Conservation (phyloP, 2,329 filamentous ascomycete genomes). For the Arthrobotrys musiformis region DNA sequence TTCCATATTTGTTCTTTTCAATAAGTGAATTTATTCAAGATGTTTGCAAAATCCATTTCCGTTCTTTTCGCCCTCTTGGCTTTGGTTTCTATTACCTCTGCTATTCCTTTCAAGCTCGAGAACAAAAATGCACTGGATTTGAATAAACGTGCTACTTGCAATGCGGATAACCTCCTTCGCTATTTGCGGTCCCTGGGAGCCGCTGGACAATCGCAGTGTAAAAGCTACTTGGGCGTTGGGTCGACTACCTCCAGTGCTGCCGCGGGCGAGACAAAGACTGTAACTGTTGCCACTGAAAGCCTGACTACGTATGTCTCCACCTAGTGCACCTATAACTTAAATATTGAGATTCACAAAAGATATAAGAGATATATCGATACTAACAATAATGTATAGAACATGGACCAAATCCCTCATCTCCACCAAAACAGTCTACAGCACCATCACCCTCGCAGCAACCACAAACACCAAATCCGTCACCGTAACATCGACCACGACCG, state of each 20-base stretch:
- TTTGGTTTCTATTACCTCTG: constrained; percentile 34
- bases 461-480: constrained; percentile 21
- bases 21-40: constrained; percentile 13
- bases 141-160: constrained; percentile 28
- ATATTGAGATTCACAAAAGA: too few relatives aligned
- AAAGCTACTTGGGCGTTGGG: neutral
- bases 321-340: too few relatives aligned
- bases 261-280: constrained; percentile 8
- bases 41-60: constrained; percentile 27
- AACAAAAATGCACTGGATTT: constrained; percentile 27
- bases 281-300: constrained; percentile 10
- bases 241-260: neutral
- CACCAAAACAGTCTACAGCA: constrained; percentile 9
- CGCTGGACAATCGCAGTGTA: neutral
- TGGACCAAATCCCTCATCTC: constrained; percentile 8
- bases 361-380: neutral
- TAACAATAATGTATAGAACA: constrained; percentile 12
- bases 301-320: constrained; percentile 25
- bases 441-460: neutral
- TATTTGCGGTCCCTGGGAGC: neutral
- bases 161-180: constrained; percentile 4
- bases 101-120: constrained; percentile 22
- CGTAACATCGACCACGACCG: constrained; percentile 59
- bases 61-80: constrained; percentile 25
- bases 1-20: constrained; percentile 8